Percentiles rank a stretch among this genome's conserved stretches.
Conservation (phyloP, 805 yeast genomes). For the Saccharomycodes ludwigii region DNA sequence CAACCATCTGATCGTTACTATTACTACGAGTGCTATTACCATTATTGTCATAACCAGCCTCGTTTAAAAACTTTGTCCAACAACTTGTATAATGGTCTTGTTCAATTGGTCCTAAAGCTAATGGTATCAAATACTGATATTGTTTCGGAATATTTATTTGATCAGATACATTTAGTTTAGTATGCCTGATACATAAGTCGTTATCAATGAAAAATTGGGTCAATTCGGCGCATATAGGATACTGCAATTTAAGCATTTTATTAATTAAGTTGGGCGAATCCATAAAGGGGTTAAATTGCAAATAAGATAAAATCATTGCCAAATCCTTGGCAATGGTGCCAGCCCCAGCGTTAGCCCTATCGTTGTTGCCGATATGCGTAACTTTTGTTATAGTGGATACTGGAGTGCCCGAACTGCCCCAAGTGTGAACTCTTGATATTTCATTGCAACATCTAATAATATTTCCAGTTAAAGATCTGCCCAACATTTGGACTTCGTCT, state of each 20-base stretch:
- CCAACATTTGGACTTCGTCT: conserved; percentile 93
- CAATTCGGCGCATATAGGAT: no score
- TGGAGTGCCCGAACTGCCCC: conserved; percentile 98
- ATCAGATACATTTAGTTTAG: conserved; percentile 67
- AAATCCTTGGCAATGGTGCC: no score
- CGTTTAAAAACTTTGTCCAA: conserved; percentile 44
- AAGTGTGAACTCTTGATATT: conserved; percentile 76
- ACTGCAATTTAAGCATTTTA: no score
- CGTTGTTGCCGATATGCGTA: no score
- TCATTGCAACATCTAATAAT: conserved; percentile 72
- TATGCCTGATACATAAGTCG: conserved; percentile 54
- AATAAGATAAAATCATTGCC: conserved; percentile 55
- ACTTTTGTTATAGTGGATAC: conserved; percentile 38
- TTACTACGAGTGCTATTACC: conserved; percentile 38
- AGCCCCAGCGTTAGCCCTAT: no score
- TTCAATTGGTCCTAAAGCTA: conserved; percentile 75
- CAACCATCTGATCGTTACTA: conserved; percentile 35
- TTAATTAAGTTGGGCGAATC: no score
- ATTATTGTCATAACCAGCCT: conserved; percentile 37
- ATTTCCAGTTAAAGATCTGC: conserved; percentile 48
- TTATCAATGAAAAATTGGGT: conserved; percentile 38
- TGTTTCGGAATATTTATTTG: conserved; percentile 78
- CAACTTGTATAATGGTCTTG: conserved; percentile 66
- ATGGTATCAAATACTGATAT: conserved; percentile 49
- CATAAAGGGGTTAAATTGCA: conserved; percentile 55